Percentiles rank a stretch among this genome's conserved stretches.
phyloP scores from a whole-genome alignment of 371 early-diverging fungal species.

The Rhizopus sp. region DNA sequence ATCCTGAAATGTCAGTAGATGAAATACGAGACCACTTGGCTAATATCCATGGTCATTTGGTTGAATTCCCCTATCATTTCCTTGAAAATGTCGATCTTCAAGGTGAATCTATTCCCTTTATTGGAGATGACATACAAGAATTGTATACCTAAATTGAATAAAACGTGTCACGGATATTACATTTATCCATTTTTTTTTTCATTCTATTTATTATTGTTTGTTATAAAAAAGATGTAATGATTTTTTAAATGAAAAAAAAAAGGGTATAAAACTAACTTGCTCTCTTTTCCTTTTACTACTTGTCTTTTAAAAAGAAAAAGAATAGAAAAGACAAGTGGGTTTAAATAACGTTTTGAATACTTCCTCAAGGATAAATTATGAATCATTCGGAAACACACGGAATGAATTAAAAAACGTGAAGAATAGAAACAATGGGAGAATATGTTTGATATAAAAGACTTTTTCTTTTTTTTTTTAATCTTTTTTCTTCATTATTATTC shows the following conservation, averaged over 20 bases:
- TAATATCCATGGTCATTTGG: conserved; percentile 66
- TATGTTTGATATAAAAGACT: background rate
- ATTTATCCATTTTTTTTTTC: too few species aligned
- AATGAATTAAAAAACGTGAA: conserved; percentile 6
- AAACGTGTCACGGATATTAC: too few species aligned
- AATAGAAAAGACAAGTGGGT: too few species aligned
- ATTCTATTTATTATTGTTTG: too few species aligned
- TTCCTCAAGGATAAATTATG: conserved; percentile 17
- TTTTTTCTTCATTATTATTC: background rate
- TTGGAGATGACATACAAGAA: conserved; percentile 40
- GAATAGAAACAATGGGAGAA: too few species aligned
- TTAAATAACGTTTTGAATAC: background rate
- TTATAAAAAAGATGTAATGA: too few species aligned
- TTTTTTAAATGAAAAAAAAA: too few species aligned
- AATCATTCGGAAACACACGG: conserved; percentile 37
- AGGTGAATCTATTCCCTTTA: conserved; percentile 44
- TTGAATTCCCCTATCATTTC: conserved; percentile 78
- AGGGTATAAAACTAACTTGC: too few species aligned
- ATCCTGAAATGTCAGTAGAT: conserved; percentile 47
- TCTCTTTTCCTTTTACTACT: too few species aligned
- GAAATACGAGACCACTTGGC: conserved; percentile 50
- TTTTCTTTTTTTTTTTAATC: conserved; percentile 10
- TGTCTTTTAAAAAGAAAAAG: too few species aligned
- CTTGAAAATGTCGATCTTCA: conserved; percentile 59
- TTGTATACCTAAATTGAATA: conserved; percentile 41